Conservation (phyloP, 208 protist species). For the Porcisia deanei region DNA sequence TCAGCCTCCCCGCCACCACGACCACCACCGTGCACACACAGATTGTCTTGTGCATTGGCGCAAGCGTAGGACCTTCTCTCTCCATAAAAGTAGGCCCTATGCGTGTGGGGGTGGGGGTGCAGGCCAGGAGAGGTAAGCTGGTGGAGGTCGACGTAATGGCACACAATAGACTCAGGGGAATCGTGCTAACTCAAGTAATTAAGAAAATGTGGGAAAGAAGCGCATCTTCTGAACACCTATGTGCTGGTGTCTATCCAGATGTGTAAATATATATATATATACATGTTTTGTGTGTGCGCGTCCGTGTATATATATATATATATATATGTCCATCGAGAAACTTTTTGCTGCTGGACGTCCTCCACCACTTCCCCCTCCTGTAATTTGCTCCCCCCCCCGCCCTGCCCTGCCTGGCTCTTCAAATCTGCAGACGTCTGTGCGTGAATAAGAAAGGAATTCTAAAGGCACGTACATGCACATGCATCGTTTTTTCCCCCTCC, state of each 20-base stretch:
- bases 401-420: background rate
- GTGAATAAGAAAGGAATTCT: background rate
- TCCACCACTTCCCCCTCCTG: background rate
- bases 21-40: background rate
- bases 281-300: background rate
- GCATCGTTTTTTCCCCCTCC: background rate
- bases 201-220: background rate
- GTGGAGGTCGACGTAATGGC: background rate
- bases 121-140: background rate
- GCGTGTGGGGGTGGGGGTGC: background rate
- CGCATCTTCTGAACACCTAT: background rate
- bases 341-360: background rate
- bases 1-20: too few relatives aligned
- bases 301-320: background rate
- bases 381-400: background rate
- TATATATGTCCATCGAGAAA: background rate
- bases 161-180: background rate
- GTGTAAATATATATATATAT: background rate
- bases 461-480: background rate
- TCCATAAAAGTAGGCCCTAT: too few relatives aligned
- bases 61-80: too few relatives aligned
- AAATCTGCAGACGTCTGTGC: background rate
- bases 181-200: background rate
- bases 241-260: background rate
- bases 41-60: background rate